Percentiles rank a stretch among this genome's conserved stretches.
Evolutionary conservation across 202 grass and related monocot species (phyloP).

Genomic region (Schoenoplectus triqueter): DNA sequence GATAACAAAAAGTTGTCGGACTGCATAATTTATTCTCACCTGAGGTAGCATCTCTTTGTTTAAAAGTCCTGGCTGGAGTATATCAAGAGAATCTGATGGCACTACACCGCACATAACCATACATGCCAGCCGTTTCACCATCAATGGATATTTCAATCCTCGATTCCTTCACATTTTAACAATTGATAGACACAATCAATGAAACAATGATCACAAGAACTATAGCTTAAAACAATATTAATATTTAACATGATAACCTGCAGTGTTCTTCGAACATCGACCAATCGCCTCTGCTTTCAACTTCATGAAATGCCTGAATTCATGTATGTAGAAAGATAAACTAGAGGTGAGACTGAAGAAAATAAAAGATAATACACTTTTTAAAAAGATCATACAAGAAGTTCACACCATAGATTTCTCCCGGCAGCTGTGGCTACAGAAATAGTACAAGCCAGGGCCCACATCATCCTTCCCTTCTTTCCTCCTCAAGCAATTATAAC

Average conservation of each 20-base stretch:
- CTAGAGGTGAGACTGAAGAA: conserved; percentile 10
- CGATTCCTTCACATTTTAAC: conserved; percentile 49
- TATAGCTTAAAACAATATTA: conserved; percentile 34
- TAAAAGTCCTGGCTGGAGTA: conserved; percentile 72
- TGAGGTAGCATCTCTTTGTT: conserved; percentile 48
- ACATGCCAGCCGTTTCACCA: conserved; percentile 77
- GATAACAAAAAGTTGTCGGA: not conserved
- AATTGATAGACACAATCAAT: not conserved
- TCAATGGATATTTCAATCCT: conserved; percentile 84
- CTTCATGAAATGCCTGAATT: conserved; percentile 61
- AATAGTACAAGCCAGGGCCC: conserved; percentile 40
- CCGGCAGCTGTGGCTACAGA: conserved; percentile 69
- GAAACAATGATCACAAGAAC: not conserved
- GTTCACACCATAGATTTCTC: conserved; percentile 56
- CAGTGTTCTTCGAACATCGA: conserved; percentile 64
- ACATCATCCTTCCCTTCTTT: conserved; percentile 34
- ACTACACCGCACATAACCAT: conserved; percentile 78
- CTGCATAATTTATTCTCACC: conserved; percentile 44
- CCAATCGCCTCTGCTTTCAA: conserved; percentile 65
- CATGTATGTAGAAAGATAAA: not conserved
- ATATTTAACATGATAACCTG: conserved; percentile 47
- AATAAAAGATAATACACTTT: not conserved
- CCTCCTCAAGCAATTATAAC: conserved; percentile 79
- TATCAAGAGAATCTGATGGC: conserved; percentile 63
- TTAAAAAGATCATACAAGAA: not conserved